phyloP scores from a whole-genome alignment of 495 filamentous ascomycete genomes.

The Aspergillus conjunctus region DNA sequence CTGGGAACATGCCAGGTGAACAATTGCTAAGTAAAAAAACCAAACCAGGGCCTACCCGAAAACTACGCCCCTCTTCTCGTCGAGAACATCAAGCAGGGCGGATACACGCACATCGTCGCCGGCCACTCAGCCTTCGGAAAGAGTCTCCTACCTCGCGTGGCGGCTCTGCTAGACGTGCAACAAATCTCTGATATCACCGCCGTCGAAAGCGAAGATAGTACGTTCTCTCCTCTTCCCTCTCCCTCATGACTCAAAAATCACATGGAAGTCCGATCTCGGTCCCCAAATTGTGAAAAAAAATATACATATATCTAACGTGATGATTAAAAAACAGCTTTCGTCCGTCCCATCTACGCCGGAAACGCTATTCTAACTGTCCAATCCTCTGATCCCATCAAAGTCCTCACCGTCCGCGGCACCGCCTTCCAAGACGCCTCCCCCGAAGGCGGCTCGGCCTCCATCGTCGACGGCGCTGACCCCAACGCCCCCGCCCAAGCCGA shows the following conservation, averaged over 20 bases:
- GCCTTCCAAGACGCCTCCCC: constrained; percentile 66
- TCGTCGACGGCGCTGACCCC: constrained; percentile 51
- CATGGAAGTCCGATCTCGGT: background rate
- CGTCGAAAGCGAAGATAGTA: constrained; percentile 86
- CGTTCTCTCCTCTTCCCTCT: constrained; percentile 23
- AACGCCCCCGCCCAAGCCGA: constrained; percentile 71
- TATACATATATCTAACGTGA: background rate
- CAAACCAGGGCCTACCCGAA: constrained; percentile 77
- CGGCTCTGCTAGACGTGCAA: constrained; percentile 90
- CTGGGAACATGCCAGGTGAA: too few relatives aligned
- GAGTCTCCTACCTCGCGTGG: constrained; percentile 89
- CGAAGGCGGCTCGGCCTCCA: constrained; percentile 52
- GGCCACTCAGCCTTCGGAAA: constrained; percentile 97
- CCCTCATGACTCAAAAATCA: background rate
- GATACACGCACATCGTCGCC: constrained; percentile 86
- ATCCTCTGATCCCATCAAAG: constrained; percentile 80
- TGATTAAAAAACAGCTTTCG: constrained; percentile 60
- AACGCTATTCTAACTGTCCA: constrained; percentile 98
- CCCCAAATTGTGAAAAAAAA: background rate
- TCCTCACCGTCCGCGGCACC: constrained; percentile 90
- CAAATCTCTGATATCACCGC: constrained; percentile 89
- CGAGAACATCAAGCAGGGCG: constrained; percentile 93
- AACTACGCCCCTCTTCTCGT: constrained; percentile 92
- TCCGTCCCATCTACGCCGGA: constrained; percentile 95
- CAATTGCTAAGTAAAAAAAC: too few relatives aligned